Evolutionary conservation across 208 protist genomes (phyloP).

Genomic region (Phytomonas sp.): DNA sequence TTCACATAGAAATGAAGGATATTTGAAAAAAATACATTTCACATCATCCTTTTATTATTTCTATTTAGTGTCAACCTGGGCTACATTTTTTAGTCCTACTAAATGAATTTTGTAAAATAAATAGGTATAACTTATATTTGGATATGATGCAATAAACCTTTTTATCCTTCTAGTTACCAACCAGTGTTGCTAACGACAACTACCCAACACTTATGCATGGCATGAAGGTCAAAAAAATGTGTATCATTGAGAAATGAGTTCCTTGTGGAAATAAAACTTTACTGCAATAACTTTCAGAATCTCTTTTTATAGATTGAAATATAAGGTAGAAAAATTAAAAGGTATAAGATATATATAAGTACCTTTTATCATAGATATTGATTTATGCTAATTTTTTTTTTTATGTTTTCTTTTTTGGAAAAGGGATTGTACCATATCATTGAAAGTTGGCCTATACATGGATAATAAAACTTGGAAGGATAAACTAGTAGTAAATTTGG

Average conservation of each 20-base stretch:
- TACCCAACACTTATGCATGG: not conserved
- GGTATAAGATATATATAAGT: not conserved
- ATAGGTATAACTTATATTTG: not conserved
- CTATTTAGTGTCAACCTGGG: not conserved
- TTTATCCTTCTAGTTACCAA: not conserved
- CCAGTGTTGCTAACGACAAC: not conserved
- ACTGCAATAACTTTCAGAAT: not conserved
- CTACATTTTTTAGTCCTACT: not conserved
- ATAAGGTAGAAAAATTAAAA: not conserved
- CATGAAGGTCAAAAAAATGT: not conserved
- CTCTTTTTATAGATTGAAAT: constrained; percentile 3
- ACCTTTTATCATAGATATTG: constrained; percentile 6
- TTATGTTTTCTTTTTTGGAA: constrained; percentile 1
- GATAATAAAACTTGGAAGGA: not conserved
- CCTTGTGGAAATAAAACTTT: not conserved
- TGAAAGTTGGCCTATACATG: not conserved
- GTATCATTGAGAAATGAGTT: not conserved
- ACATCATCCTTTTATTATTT: not conserved
- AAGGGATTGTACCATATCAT: not conserved
- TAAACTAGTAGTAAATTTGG: not conserved
- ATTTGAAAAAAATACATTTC: not conserved
- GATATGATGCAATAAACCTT: not conserved
- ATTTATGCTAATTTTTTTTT: not conserved
- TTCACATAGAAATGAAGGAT: not conserved
- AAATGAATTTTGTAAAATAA: not conserved